Base-by-base conservation (phyloP, 1,284 basidiomycete species). In the Ganoderma boninense region DNA sequence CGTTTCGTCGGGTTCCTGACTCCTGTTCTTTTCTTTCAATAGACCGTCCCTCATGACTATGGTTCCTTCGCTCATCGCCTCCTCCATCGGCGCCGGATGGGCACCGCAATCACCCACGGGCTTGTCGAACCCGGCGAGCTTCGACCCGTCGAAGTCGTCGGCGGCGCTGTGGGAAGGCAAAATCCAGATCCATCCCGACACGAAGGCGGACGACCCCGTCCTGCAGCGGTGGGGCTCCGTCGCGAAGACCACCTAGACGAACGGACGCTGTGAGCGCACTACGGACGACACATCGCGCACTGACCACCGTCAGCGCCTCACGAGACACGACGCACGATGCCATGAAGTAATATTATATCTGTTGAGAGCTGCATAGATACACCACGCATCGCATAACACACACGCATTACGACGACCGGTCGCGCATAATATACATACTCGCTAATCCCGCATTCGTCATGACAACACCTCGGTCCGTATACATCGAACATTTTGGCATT, bases 121-220 rank as follows among this genome's bases (percentile, higher is more conserved):
- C 1, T 84, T 95, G 11, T 91, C 89, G 4, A 92, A 96, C 79
- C 94, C 95, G 13, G 90, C 93, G 13, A 85, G 87, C 44, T 83
- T 85, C 65, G 94, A 96, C 79, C 95, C 95, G 2, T 94, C 92
- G 14, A 87, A 85, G 73, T 95, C 93, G 7, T 92, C 93, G 40
- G 90, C 92, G 4, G 93, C 92, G 0, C 84, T 95, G 2, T 93
- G 90, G 89, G 89, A 93, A 78, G 95, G 95, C 72, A 93, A 90
- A 79, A 84, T 96, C 26, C 94, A 95, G 78, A 85, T 97, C 29
- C 96, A 97, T 79, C 95, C 95, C 0, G 94, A 95, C 57, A 97
- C 95, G 26, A 85, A 84, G 73, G 75, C 74, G 18, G 84, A 88
- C 72, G 87, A 88, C 67, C 84, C 83, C 1, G 82, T 84, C 29